phyloP scores from a whole-genome alignment of 805 yeast genomes.

The Scheffersomyces stipitis region DNA sequence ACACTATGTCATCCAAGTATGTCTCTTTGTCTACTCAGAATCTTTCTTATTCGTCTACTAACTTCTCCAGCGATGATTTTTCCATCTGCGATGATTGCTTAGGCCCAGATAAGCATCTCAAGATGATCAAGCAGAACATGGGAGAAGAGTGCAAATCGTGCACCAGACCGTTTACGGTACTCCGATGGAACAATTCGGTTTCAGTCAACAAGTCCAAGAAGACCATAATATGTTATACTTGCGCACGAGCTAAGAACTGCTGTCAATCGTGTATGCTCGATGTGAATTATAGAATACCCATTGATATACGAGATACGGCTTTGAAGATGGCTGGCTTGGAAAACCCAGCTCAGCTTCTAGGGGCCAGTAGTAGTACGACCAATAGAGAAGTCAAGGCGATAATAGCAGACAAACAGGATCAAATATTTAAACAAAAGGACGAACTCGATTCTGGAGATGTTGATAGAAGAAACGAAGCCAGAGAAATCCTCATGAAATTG shows the following conservation, averaged over 20 bases:
- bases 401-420: conserved; percentile 50
- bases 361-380: conserved; percentile 4
- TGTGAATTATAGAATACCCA: conserved; percentile 75
- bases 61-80: conserved; percentile 16
- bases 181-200: conserved; percentile 60
- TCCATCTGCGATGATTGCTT: conserved; percentile 75
- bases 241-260: conserved; percentile 76
- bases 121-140: conserved; percentile 64
- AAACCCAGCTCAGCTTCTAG: conserved; percentile 12
- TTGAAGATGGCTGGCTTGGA: conserved; percentile 64
- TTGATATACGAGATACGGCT: conserved; percentile 77
- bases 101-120: conserved; percentile 64
- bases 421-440: conserved; percentile 38
- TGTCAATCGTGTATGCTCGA: conserved; percentile 90
- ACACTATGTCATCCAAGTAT: no score
- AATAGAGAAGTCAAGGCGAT: conserved; percentile 40
- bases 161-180: conserved; percentile 80
- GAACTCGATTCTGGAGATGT: conserved; percentile 6
- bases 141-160: conserved; percentile 88
- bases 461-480: conserved; percentile 35
- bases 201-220: conserved; percentile 46
- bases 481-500: conserved; percentile 51
- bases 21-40: no score
- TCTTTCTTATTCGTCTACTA: background rate
- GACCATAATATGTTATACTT: conserved; percentile 74